Evolutionary conservation across 2,329 filamentous ascomycete species (phyloP).

Genomic region (Epichloe coenophiala): DNA sequence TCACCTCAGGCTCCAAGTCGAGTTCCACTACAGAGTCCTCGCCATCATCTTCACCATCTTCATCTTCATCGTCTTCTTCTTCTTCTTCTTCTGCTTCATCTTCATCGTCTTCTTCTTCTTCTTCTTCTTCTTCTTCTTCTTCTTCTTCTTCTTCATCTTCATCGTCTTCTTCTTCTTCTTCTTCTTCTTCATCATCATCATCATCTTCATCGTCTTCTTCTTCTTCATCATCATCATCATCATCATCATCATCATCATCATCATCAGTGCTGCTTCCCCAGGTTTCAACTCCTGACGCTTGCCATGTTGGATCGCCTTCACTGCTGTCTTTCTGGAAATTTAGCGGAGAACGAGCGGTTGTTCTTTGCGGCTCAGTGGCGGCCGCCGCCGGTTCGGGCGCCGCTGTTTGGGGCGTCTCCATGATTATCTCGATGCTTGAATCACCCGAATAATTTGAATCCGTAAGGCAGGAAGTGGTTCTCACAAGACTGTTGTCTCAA

Average conservation of each 20-base stretch:
- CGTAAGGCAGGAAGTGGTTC: too few species aligned
- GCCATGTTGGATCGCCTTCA: not conserved
- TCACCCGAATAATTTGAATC: too few species aligned
- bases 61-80: not conserved
- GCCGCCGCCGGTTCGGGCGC: not conserved
- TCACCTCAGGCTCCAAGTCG: not conserved
- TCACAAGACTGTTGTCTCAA: too few species aligned
- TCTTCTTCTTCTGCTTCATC: too few species aligned
- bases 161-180: not conserved
- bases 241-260: not conserved
- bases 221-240: not conserved
- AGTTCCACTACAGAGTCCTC: not conserved
- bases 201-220: not conserved
- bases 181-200: not conserved
- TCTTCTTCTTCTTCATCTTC: too few species aligned
- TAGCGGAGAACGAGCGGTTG: not conserved
- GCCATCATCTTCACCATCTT: not conserved
- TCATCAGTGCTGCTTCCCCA: constrained; percentile 2
- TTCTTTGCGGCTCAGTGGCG: not conserved
- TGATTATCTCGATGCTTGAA: not conserved
- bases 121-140: too few species aligned
- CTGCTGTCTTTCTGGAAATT: not conserved
- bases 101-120: too few species aligned
- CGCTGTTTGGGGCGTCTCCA: not conserved
- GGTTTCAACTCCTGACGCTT: not conserved